phyloP scores from a whole-genome alignment of 2,329 filamentous ascomycete species.

The Alternaria brassicicola region DNA sequence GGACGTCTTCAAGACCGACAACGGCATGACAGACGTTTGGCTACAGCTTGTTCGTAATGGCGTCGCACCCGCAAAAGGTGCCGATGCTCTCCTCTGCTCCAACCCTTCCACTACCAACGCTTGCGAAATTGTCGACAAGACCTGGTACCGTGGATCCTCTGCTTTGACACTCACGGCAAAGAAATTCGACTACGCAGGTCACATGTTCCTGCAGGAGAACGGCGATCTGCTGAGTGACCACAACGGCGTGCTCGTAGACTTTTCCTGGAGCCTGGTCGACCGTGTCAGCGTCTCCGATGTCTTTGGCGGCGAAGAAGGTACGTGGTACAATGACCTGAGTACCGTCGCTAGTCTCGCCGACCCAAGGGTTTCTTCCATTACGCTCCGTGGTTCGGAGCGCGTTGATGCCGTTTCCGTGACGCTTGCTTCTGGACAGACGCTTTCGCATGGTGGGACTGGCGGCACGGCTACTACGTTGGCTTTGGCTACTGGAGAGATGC shows the following conservation, averaged over 20 bases:
- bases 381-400: slow-evolving; percentile 56
- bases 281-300: slow-evolving; percentile 42
- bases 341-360: slow-evolving; percentile 43
- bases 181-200: slow-evolving; percentile 61
- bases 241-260: slow-evolving; percentile 66
- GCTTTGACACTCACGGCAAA: slow-evolving; percentile 56
- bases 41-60: slow-evolving; percentile 57
- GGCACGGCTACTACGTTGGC: slow-evolving; percentile 54
- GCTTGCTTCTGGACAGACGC: slow-evolving; percentile 56
- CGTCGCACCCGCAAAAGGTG: slow-evolving; percentile 29
- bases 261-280: slow-evolving; percentile 43
- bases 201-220: slow-evolving; percentile 63
- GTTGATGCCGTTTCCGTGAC: slow-evolving; percentile 59
- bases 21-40: slow-evolving; percentile 65
- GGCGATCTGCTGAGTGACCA: slow-evolving; percentile 67
- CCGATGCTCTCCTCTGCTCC: slow-evolving; percentile 55
- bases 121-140: slow-evolving; percentile 72
- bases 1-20: slow-evolving; percentile 57
- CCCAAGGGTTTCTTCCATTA: slow-evolving; percentile 49
- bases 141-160: slow-evolving; percentile 64
- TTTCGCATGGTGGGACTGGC: slow-evolving; percentile 62
- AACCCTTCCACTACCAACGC: slow-evolving; percentile 60
- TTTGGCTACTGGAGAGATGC: slow-evolving; percentile 57
- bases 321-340: slow-evolving; percentile 63
- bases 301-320: slow-evolving; percentile 58